Base-by-base conservation (phyloP, 2,329 filamentous ascomycete genomes). In the Neurospora sp. region DNA sequence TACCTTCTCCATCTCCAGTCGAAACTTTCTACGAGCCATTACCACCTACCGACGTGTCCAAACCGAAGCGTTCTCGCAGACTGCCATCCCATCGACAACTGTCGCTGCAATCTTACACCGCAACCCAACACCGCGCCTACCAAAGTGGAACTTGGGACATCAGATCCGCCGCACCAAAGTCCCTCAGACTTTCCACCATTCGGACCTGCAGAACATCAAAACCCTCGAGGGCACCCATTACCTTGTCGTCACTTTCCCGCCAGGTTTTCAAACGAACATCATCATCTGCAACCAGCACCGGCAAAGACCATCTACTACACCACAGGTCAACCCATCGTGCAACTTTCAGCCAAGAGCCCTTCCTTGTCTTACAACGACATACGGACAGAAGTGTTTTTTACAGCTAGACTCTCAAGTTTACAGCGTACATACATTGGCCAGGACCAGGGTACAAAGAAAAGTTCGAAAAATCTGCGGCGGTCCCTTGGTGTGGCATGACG, bases 401-500 rank as follows among this genome's bases (percentile, higher is more conserved):
- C 52, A 36, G 28, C 52, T 62, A n/a, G 28, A 33, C 28, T 28
- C 23, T 17, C 28, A 5, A 33, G 1, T 62, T 62, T n/a, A 36
- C 52, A 33, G 15, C 13, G 52, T 62, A 62, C 28, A 33, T n/a
- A 62, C 28, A 62, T 62, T 62, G 52, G 52, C 28, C 52, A 62
- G 52, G 52, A n/a, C 52, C 52, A 33, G 52, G 52, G 52, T 62
- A 10, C 17, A 62, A 62, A 36, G 52, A 68, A 36, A 38, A 58
- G 33, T 38, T 46, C 66, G 52, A 52, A 70, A 33, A 36, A 36
- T 62, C 52, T 58, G 17, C 66, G 43, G 38, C 68, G 69, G 69
- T 68, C 67, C 66, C 28, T 52, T 23, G 19, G 52, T 36, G 52
- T 62, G 39, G 33, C 67, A 40, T 52, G 68, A 38, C 70, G 71